These are phyloP conservation scores for Tricholoma saponaceum DNA, from an alignment of 768 basidiomycete genomes.

Conservation along the genomic window DNA sequence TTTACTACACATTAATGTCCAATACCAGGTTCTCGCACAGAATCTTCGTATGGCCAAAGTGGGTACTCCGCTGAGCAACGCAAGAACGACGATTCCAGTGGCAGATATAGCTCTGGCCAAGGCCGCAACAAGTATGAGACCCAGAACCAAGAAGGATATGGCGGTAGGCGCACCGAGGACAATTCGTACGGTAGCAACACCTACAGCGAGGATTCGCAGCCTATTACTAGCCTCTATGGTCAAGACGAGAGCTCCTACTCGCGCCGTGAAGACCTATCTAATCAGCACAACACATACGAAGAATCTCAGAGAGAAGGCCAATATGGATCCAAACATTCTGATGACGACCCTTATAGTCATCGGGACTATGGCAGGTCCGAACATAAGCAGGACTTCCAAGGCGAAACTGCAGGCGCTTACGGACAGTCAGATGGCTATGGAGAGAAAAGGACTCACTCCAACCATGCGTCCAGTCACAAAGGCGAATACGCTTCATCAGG, in stretches of 20 bases:
- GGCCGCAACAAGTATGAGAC: constrained; percentile 7
- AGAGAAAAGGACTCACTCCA: not conserved
- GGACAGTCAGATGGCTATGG: not conserved
- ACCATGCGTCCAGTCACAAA: not conserved
- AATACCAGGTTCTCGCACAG: constrained; percentile 1
- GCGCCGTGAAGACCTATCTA: not conserved
- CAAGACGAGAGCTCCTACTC: not conserved
- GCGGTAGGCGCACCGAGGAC: constrained; percentile 3
- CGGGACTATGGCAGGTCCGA: not conserved
- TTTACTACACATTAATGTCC: not conserved
- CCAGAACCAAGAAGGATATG: constrained; percentile 5
- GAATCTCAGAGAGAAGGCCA: constrained; percentile 11
- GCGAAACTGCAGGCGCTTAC: not conserved
- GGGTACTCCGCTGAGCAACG: constrained; percentile 4
- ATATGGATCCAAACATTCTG: constrained; percentile 11
- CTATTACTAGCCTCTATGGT: constrained; percentile 2
- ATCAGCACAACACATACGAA: constrained; percentile 3
- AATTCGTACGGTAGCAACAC: constrained; percentile 7
- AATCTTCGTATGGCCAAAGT: not conserved
- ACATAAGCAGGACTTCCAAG: not conserved
- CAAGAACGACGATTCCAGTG: not conserved
- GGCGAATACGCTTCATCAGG: constrained; percentile 13
- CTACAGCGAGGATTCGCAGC: constrained; percentile 2
- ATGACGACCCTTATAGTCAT: not conserved
- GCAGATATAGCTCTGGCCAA: constrained; percentile 9